Evolutionary conservation across 2,329 filamentous ascomycete genomes (phyloP).

Genomic region (Iodosphaeria phyllophila): DNA sequence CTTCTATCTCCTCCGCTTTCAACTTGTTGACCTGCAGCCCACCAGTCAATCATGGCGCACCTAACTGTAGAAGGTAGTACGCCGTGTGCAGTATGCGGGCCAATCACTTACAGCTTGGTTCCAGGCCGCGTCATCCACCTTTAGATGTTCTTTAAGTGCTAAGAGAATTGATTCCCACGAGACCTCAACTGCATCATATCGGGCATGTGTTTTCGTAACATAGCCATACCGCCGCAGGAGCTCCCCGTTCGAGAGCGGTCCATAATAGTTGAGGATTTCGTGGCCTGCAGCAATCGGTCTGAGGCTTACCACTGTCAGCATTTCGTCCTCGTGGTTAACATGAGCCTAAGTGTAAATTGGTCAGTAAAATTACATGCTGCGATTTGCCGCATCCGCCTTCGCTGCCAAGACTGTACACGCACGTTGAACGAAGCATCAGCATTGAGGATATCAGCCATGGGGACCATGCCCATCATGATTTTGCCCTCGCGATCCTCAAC

Average conservation of each 20-base stretch:
- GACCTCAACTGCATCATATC: slow-evolving; percentile 72
- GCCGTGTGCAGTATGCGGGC: slow-evolving; percentile 11
- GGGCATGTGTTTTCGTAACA: slow-evolving; percentile 56
- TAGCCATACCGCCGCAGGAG: slow-evolving; percentile 75
- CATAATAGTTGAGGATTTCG: slow-evolving; percentile 81
- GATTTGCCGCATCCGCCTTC: too few relatives aligned
- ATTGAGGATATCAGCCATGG: slow-evolving; percentile 78
- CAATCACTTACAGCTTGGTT: slow-evolving; percentile 21
- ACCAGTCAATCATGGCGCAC: slow-evolving; percentile 7
- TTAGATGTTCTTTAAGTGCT: slow-evolving; percentile 20
- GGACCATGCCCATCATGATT: slow-evolving; percentile 66
- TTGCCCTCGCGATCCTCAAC: slow-evolving; percentile 41
- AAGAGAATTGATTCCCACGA: slow-evolving; percentile 38
- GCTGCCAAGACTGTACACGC: slow-evolving; percentile 8
- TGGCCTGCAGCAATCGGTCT: slow-evolving; percentile 49
- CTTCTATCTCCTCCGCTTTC: slow-evolving; percentile 51
- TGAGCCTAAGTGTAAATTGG: too few relatives aligned
- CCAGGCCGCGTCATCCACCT: slow-evolving; percentile 17
- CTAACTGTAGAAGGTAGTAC: not conserved
- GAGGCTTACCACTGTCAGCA: slow-evolving; percentile 53
- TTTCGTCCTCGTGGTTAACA: slow-evolving; percentile 31
- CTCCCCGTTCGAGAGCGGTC: slow-evolving; percentile 66
- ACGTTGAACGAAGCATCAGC: slow-evolving; percentile 79
- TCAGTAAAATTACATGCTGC: too few relatives aligned
- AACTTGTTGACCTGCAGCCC: slow-evolving; percentile 23